These are phyloP conservation scores for Rhododendron williamsianum DNA, from an alignment of 148 eudicot genomes.

Conservation along the genomic window DNA sequence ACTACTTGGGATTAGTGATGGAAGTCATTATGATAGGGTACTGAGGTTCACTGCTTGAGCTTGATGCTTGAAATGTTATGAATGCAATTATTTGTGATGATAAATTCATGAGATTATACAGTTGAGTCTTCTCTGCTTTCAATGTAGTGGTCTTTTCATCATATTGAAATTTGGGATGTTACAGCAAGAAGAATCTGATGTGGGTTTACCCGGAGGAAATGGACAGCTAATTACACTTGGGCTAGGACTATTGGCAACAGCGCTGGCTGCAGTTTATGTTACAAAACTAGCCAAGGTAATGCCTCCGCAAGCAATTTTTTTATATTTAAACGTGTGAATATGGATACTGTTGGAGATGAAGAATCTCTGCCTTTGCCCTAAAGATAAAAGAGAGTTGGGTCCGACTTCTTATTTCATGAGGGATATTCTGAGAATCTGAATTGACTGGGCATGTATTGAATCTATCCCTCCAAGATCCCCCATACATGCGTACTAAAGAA, in stretches of 20 bases:
- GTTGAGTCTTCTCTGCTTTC: background rate
- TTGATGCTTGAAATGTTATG: background rate
- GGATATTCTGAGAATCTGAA: background rate
- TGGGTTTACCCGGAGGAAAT: constrained; percentile 56
- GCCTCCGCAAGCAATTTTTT: background rate
- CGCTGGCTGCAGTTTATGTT: constrained; percentile 81
- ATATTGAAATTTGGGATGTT: constrained; percentile 3
- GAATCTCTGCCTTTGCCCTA: background rate
- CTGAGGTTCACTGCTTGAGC: constrained; percentile 7
- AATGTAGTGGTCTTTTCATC: background rate
- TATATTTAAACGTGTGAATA: background rate
- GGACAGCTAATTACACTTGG: constrained; percentile 85
- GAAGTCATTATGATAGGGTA: background rate
- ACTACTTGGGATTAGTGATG: background rate
- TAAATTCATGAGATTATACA: background rate
- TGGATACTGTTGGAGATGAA: background rate
- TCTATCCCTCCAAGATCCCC: background rate
- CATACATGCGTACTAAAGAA: background rate
- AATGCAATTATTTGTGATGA: background rate
- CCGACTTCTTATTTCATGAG: background rate
- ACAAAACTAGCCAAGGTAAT: constrained; percentile 84
- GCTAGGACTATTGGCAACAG: constrained; percentile 76
- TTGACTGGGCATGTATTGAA: background rate
- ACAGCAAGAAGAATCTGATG: constrained; percentile 87
- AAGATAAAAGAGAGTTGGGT: background rate